Evolutionary conservation across 2,329 filamentous ascomycete genomes (phyloP), one percentile per base, ranked within the genome.

Genomic region (Chaetomiaceae sp.): DNA sequence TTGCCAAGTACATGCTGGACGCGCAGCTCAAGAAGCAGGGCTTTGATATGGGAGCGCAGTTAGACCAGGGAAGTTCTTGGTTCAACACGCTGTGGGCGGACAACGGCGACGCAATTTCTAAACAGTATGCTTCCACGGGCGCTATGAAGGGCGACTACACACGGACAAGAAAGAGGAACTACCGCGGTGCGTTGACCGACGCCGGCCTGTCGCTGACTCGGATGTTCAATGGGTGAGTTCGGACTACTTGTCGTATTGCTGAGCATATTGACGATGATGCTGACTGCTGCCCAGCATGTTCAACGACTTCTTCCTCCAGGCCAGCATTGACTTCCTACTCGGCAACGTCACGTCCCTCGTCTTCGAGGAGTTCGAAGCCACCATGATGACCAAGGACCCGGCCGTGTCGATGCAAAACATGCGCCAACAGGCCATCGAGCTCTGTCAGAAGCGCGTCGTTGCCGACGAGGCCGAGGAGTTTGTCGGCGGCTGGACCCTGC

Each of bases 1-100:
- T 90, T 62, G 93, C 80, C 5, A 86, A 88, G 59, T 81, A 84
- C 60, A 86, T 88, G 54, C 73, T 98, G 2, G 88, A 96, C 55
- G 63, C 75, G 26, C 88, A 96, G 60, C 73, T 98, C 2, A 83
- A 79, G 47, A 73, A 78, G 17, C 81, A 94, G 52, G 86, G 85
- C 0, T 83, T 89, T 49, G 80, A 84, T 46, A 84, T 94, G 66
- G 80, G 83, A 55, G 73, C 84, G 0, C 83, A 93, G 52, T 65
- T 74, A 19, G 88, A 95, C 62, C 84, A 88, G 47, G 80, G 83
- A 45, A 94, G 87, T 5, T 77, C 82, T 37, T 97, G 91, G 89
- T 97, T 97, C 70, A 97, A 98, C 65, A 89, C 81, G 0, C 72
- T 97, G 0, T 98, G 93, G 91, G 93, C 93, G 0, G 93, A 98